A percentile compares a stretch with the other conserved stretches of the same genome.
Evolutionary conservation across 352 stramenopile species (phyloP).

Genomic region (Phytophthora pini): DNA sequence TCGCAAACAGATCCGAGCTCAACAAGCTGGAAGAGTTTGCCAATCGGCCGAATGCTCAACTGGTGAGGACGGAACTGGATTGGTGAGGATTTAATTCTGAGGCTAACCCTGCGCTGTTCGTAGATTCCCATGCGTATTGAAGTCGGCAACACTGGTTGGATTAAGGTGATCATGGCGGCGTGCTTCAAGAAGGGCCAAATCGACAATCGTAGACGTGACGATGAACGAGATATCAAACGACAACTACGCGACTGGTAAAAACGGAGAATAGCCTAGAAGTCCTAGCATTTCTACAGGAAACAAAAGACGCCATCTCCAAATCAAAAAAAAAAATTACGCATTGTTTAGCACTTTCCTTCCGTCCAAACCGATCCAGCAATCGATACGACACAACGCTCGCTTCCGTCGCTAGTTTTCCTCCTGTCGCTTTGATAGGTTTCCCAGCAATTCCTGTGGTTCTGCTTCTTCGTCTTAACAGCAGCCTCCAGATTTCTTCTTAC

Average conservation of each 20-base stretch:
- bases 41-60: slow-evolving; percentile 63
- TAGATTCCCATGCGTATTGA: slow-evolving; percentile 81
- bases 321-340: slow-evolving; percentile 47
- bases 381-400: slow-evolving; percentile 6
- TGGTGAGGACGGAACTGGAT: slow-evolving; percentile 44
- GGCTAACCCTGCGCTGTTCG: not conserved
- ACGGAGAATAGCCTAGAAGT: not conserved
- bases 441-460: slow-evolving; percentile 14
- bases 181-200: slow-evolving; percentile 72
- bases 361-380: slow-evolving; percentile 13
- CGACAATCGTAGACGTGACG: slow-evolving; percentile 79
- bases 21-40: slow-evolving; percentile 80
- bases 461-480: slow-evolving; percentile 63
- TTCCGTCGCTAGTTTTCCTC: slow-evolving; percentile 15
- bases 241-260: slow-evolving; percentile 79
- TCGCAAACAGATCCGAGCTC: slow-evolving; percentile 77
- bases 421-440: slow-evolving; percentile 8
- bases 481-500: slow-evolving; percentile 85
- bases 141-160: slow-evolving; percentile 80
- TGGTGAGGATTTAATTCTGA: not conserved
- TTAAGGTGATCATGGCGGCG: slow-evolving; percentile 83
- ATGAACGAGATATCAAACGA: slow-evolving; percentile 76
- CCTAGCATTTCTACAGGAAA: too few relatives aligned
- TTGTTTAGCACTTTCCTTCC: slow-evolving; percentile 33
- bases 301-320: slow-evolving; percentile 24